These are phyloP conservation scores for Aspergillus ochraceus DNA, from an alignment of 2,329 filamentous ascomycete genomes.

Conservation along the genomic window DNA sequence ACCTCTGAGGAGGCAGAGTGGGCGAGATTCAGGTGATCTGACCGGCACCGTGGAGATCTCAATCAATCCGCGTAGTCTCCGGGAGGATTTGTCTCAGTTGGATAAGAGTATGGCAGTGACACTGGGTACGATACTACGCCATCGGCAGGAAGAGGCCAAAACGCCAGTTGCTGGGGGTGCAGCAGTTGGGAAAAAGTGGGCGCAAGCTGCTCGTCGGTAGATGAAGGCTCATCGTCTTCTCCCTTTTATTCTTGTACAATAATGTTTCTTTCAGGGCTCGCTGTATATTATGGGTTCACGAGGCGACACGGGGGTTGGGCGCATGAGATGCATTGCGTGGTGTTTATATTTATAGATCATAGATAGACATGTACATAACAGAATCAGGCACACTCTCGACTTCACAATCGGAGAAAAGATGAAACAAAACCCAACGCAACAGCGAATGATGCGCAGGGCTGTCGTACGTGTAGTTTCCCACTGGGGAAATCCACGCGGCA, in stretches of 20 bases:
- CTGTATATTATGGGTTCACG: not conserved
- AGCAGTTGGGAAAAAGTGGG: not conserved
- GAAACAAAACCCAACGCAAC: not conserved
- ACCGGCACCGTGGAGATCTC: conserved; percentile 39
- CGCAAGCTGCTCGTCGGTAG: too few relatives aligned
- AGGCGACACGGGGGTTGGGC: not conserved
- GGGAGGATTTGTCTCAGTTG: conserved; percentile 14
- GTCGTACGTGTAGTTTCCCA: not conserved
- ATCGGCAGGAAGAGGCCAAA: too few relatives aligned
- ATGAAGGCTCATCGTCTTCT: too few relatives aligned
- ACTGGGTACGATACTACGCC: conserved; percentile 7
- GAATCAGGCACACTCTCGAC: not conserved
- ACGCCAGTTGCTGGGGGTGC: too few relatives aligned
- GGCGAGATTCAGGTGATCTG: conserved; percentile 21
- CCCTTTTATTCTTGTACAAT: not conserved
- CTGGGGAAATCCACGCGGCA: conserved; percentile 19
- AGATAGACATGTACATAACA: not conserved
- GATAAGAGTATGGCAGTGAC: conserved; percentile 16
- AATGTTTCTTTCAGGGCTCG: not conserved
- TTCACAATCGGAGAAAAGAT: not conserved
- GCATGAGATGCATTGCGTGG: not conserved
- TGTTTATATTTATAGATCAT: not conserved
- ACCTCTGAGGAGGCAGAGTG: not conserved
- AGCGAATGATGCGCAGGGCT: not conserved
- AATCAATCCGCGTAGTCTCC: conserved; percentile 12